Conservation (phyloP, 192 early-diverging fungal species). For the Jimgerdemannia lactiflua region DNA sequence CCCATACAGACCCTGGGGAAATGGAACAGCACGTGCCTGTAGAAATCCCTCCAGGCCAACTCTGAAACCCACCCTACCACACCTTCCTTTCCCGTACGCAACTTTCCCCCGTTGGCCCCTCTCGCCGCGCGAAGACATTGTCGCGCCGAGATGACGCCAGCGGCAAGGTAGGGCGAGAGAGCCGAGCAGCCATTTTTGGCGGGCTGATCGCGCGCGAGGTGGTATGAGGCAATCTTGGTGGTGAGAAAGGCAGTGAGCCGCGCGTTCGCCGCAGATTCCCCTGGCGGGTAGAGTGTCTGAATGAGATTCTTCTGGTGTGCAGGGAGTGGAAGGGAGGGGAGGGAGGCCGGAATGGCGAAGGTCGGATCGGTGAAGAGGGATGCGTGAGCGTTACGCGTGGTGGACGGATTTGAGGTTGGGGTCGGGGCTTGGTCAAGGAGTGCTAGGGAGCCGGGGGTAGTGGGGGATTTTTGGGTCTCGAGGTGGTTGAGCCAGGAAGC, state of each 20-base stretch:
- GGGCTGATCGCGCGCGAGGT: constrained; percentile 39
- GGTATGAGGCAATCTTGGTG: constrained; percentile 33
- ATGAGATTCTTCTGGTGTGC: constrained; percentile 14
- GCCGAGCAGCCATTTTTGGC: constrained; percentile 24
- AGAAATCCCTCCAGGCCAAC: constrained; percentile 66
- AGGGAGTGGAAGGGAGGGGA: constrained; percentile 2
- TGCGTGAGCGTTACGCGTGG: neutral
- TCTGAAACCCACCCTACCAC: constrained; percentile 59
- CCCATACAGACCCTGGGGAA: constrained; percentile 60
- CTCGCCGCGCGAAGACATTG: constrained; percentile 49
- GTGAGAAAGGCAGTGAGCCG: constrained; percentile 36
- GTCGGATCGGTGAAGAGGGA: neutral
- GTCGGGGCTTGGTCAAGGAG: constrained; percentile 1
- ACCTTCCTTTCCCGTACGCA: constrained; percentile 48
- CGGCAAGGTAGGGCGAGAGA: constrained; percentile 49
- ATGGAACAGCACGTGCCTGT: constrained; percentile 50
- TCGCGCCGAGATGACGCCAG: constrained; percentile 48
- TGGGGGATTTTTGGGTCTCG: constrained; percentile 26
- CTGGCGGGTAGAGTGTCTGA: constrained; percentile 40
- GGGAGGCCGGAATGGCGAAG: neutral
- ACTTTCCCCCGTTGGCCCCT: constrained; percentile 40
- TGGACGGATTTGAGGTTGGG: constrained; percentile 2
- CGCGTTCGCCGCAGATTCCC: constrained; percentile 46
- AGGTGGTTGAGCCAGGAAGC: constrained; percentile 36
- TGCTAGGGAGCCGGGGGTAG: neutral